Base-by-base conservation (phyloP, 805 yeast genomes). In the Lipomyces oligophaga region DNA sequence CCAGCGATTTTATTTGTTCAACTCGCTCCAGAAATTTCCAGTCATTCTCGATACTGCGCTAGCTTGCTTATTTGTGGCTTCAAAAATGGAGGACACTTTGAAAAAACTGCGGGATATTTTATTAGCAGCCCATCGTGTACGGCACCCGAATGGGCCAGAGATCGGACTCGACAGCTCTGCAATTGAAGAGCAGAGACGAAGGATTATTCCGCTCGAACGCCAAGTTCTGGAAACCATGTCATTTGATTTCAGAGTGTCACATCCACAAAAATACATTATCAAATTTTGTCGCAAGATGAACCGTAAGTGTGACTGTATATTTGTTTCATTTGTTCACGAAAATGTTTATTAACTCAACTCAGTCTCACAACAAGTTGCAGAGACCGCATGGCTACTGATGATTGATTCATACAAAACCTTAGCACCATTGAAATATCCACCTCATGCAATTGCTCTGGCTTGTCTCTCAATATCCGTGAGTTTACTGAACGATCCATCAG, bases 41-140 rank as follows among this genome's bases (percentile, higher is more conserved):
- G 35, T 41, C 16, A 43, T 41, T 7, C 24, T 41, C 27, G 79
- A 81, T 38, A 76, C 85, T n/a, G 86, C 86, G 0, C 66, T 80
- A 13, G 73, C 90, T 5, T 74, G 85, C 45, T 63, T 86, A 16
- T 78, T 83, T 54, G 68, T 85, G 10, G 81, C 94, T 2, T 67
- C 80, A 33, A 86, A 86, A 62, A 78, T 79, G 56, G 89, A 84
- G 57, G 95, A 86, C 60, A 85, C 88, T 34, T 78, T 85, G 38
- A 85, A 85, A 63, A 83, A 82, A 57, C 63, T 82, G 4, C 70
- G 78, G 45, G 85, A 82, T 37, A 73, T 85, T 8, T 74, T 81
- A 36, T 63, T 66, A 2, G 77, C 73, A 13, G 76, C 76, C 8
- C 74, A 77, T 57, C 72, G 63, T 49, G 57, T 66, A n/a, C 61